Evolutionary conservation across 805 yeast species (phyloP).

Genomic region (Blastobotrys peoriensis): DNA sequence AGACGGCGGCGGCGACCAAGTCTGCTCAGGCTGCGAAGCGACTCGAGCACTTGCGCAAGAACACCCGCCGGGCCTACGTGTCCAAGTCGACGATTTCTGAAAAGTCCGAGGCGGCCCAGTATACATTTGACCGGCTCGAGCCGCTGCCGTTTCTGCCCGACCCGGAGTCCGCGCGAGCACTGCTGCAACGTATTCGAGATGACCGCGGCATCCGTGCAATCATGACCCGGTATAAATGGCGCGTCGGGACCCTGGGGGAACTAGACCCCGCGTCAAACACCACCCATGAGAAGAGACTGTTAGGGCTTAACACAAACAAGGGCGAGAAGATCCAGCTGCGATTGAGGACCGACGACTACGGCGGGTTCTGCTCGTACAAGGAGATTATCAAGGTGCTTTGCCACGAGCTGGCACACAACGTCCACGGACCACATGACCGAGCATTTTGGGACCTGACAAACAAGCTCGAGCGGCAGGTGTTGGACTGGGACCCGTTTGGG

Average conservation of each 20-base stretch:
- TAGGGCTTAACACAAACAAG: conserved; percentile 31
- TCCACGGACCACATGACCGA: conserved; percentile 30
- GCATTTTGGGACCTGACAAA: conserved; percentile 32
- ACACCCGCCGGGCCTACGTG: conserved; percentile 13
- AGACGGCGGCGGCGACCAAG: conserved; percentile 19
- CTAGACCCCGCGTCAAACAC: conserved; percentile 36
- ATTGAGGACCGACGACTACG: conserved; percentile 34
- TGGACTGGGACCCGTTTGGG: conserved; percentile 28
- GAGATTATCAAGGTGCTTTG: conserved; percentile 31
- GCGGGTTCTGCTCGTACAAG: conserved; percentile 32
- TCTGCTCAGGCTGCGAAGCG: conserved; percentile 15
- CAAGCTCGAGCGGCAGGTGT: conserved; percentile 31
- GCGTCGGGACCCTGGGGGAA: conserved; percentile 32
- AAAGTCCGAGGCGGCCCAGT: conserved; percentile 13
- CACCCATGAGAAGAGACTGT: conserved; percentile 19
- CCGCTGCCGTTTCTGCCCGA: conserved; percentile 29
- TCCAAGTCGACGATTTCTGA: conserved; percentile 11
- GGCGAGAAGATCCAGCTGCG: conserved; percentile 34
- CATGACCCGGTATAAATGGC: conserved; percentile 31
- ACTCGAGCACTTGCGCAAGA: conserved; percentile 8
- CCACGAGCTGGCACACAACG: conserved; percentile 37
- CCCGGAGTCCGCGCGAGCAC: conserved; percentile 25
- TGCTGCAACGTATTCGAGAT: conserved; percentile 27
- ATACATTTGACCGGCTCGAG: conserved; percentile 29
- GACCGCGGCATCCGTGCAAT: conserved; percentile 33